Base-by-base conservation (phyloP, 2,329 filamentous ascomycete species). In the Xylariaceae sp. region DNA sequence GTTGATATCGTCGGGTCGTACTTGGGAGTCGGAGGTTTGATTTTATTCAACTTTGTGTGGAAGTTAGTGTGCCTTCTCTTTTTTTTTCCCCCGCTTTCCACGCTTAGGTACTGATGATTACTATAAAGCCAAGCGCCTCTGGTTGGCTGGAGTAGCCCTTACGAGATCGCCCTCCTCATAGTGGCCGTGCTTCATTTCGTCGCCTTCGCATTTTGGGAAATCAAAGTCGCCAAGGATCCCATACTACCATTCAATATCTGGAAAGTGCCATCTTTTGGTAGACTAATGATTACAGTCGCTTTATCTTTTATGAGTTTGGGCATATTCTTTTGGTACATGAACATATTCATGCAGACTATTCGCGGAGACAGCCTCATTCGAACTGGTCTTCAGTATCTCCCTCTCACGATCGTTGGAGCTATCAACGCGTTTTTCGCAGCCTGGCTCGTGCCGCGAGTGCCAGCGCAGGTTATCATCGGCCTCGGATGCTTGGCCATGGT, bases 21-120 rank as follows among this genome's bases (percentile, higher is more conserved):
- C 6, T 67, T 79, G 3, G 78, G 74, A 0, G 67, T 75, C 1
- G 62, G 67, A 12, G 73, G 74, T 5, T 62, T 82, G n/a, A 67
- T 81, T 1, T 62, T 81, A 0, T 82, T 82, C 54, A 82, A 79
- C 51, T 73, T 83, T n/a, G 74, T 74, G 1, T 82, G 79, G 75
- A 82, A 81, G 79, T 80, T 61, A 70, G 73, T 68, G 11, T 36
- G 26, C 19, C n/a, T 23, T 19, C 17, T 11, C n/a, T 37, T 8
- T 21, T 14, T 3, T 26, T 23, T n/a, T n/a, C n/a, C n/a, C n/a
- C 8, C 19, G 11, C 6, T 17, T 7, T 24, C 12, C 17, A 17
- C 9, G 16, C 4, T 8, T 16, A 6, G 9, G 17, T 17, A 26
- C 21, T 36, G 8, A 37, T 23, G 4, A 6, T 26, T 19, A 4